Evolutionary conservation across 495 filamentous ascomycete species (phyloP).

Genomic region (Xylaria scruposa): DNA sequence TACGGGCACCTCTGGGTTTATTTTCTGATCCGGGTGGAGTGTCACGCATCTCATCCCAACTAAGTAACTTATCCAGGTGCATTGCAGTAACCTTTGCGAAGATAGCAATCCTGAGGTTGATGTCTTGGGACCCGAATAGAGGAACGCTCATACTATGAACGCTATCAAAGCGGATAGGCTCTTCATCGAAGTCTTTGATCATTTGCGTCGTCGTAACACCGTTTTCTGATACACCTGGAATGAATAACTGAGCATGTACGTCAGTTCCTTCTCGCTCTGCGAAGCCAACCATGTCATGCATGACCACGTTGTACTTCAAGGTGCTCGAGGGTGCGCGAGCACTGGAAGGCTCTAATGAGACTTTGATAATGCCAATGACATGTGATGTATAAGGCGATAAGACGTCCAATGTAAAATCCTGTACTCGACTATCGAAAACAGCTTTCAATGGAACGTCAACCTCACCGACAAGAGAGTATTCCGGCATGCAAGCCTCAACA

Average conservation of each 20-base stretch:
- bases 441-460: constrained; percentile 91
- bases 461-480: constrained; percentile 92
- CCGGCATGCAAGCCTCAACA: constrained; percentile 84
- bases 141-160: constrained; percentile 98
- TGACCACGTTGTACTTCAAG: constrained; percentile 97
- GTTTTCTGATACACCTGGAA: constrained; percentile 91
- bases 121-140: constrained; percentile 75
- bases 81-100: constrained; percentile 90
- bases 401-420: constrained; percentile 91
- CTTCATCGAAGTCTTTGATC: constrained; percentile 93
- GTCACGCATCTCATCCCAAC: constrained; percentile 98
- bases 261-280: constrained; percentile 95
- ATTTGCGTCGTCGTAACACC: constrained; percentile 94
- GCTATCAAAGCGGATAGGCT: constrained; percentile 93
- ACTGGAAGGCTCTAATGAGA: constrained; percentile 92
- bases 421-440: constrained; percentile 93
- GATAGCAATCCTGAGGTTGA: constrained; percentile 85
- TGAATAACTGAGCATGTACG: constrained; percentile 94
- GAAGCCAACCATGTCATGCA: constrained; percentile 97
- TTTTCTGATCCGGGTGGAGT: constrained; percentile 57
- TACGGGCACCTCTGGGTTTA: constrained; percentile 71
- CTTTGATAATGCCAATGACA: constrained; percentile 84
- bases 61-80: constrained; percentile 96
- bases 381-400: constrained; percentile 90
- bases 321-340: constrained; percentile 91